Base-by-base conservation (phyloP, 768 basidiomycete species). In the Lactarius hatsudake region DNA sequence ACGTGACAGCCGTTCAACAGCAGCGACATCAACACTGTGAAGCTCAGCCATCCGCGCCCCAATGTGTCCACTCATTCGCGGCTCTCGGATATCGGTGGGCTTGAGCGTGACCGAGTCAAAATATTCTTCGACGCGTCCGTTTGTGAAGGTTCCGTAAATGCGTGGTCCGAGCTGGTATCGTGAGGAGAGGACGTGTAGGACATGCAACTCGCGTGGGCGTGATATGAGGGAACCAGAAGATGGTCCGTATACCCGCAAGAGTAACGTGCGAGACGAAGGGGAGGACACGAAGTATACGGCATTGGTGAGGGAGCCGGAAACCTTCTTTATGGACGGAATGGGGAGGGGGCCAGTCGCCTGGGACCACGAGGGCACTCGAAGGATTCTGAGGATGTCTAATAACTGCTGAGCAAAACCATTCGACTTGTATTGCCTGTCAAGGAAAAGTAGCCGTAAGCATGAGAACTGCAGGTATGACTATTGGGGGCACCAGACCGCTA, bases 201-300 rank as follows among this genome's bases (percentile, higher is more conserved):
- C 91, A 71, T 89, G 87, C 38, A 98, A 86, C 76, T 98, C 97
- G 67, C 84, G 85, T 12, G 87, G 83, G 40, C 96, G 92, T 65
- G 92, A 94, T 74, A 99, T 94, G 73, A 99, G 86, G 15, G 86
- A 81, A 34, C 86, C 86, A 6, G 95, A 93, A 58, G 93, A 93
- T 6, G 91, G 81, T 9, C 97, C 97, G 75, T 98, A 99, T 64
- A 99, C 85, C 68, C 97, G 90, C 66, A 98, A 85, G 12, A 99
- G 83, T 32, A 98, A 76, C 1, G 92, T 96, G 71, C 80, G 83
- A 61, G 79, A 79, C 63, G 78, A 80, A 23, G 85, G 81, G 74
- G 87, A 94, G 12, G 95, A 93, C 62, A 98, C 90, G 78, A 98
- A 99, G 80, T 93, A 98, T 63, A 99, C 94, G 63, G 93, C 90